Base-by-base conservation (phyloP, 2,329 filamentous ascomycete genomes). In the Tolypocladium tropicale region DNA sequence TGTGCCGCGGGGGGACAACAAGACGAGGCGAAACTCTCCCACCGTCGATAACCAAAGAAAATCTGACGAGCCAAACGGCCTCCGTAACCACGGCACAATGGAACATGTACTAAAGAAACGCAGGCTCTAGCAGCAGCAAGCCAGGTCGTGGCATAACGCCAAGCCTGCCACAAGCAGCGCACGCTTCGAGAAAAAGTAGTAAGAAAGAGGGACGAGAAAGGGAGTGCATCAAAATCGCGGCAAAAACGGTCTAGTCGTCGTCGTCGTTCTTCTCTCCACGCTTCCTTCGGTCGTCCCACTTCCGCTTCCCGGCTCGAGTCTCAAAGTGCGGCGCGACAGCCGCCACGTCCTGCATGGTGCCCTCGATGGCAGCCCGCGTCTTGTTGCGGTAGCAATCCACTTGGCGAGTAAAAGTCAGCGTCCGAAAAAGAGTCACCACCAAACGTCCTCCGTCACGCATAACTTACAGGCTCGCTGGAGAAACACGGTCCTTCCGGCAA, bases 361-460 rank as follows among this genome's bases (percentile, higher is more conserved):
- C 84, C 65, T 95, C 82, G 74, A 95, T 92, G 55, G 87, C 88
- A 62, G 82, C 86, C 61, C 88, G 84, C 70, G 92, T 94, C 78
- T 95, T 96, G 70, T 90, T 93, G 63, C 93, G 88, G 71, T 96
- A 96, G 59, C 89, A 90, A 71, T 97, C 93, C 72, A 97, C 91
- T 95, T 63, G 56, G 41, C n/a, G 41, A 1, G 12, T 1, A 11
- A 41, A n/a, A 30, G 54, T 64, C 50, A 67, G 57, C 37, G 9
- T 36, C 30, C 39, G 34, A 14, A 14, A n/a, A 50, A 6, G n/a
- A n/a, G 12, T 18, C 1, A 12, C 16, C 28, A 49, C 16, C 16
- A 32, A 10, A 6, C 3, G 1, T 32, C 21, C 18, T 30, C 25
- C 46, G 21, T 18, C 49, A 30, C 10, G 32, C 12, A 12, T 3